Conservation (phyloP, 2,329 filamentous ascomycete species). For the Verruconis gallopava region DNA sequence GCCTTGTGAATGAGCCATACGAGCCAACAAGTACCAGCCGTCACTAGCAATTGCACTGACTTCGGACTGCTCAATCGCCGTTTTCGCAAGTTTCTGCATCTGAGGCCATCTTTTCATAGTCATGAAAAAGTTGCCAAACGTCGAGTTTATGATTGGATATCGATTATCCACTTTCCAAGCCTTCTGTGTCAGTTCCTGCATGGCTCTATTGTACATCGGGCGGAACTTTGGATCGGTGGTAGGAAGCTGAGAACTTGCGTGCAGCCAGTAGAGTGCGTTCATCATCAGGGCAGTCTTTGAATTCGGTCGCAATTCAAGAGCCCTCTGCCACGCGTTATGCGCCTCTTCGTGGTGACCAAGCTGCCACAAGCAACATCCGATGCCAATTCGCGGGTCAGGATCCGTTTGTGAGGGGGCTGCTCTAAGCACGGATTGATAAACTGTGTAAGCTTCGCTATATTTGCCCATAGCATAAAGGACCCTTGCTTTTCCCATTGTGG, state of each 20-base stretch:
- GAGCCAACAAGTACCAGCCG: slow-evolving; percentile 87
- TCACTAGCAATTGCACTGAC: slow-evolving; percentile 95
- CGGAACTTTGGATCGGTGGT: slow-evolving; percentile 78
- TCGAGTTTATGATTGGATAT: slow-evolving; percentile 76
- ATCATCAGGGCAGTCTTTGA: slow-evolving; percentile 87
- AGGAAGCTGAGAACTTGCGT: slow-evolving; percentile 69
- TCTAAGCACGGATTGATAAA: slow-evolving; percentile 76
- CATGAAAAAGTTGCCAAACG: slow-evolving; percentile 83
- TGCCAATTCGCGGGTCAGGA: slow-evolving; percentile 88
- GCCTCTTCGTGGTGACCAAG: slow-evolving; percentile 90
- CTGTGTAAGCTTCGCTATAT: slow-evolving; percentile 67
- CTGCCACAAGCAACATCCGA: slow-evolving; percentile 96
- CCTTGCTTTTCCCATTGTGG: slow-evolving; percentile 77
- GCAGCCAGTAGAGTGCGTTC: slow-evolving; percentile 79
- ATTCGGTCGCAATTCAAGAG: slow-evolving; percentile 65
- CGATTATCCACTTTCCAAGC: slow-evolving; percentile 90
- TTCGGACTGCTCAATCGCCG: slow-evolving; percentile 90
- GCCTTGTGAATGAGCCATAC: slow-evolving; percentile 77
- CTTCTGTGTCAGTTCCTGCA: slow-evolving; percentile 87
- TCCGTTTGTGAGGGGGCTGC: slow-evolving; percentile 82
- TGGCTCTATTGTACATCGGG: slow-evolving; percentile 77
- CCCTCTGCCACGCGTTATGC: slow-evolving; percentile 77
- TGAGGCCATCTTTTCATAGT: slow-evolving; percentile 67
- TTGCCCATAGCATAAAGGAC: slow-evolving; percentile 77
- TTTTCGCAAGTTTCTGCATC: slow-evolving; percentile 76